Base-by-base conservation (phyloP, 768 basidiomycete genomes). In the Chiua virens region DNA sequence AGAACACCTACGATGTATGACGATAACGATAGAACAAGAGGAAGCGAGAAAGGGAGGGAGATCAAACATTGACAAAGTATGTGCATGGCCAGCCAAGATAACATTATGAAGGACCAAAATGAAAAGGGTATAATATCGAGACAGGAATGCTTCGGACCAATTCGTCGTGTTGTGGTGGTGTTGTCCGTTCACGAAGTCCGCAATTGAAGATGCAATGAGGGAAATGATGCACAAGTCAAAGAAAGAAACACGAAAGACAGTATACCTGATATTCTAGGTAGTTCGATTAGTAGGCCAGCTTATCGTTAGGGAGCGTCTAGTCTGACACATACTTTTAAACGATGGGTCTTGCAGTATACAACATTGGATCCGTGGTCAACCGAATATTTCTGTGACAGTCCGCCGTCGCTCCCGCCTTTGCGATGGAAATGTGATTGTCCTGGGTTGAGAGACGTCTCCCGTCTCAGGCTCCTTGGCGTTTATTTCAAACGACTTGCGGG, bases 331-430 rank as follows among this genome's bases (percentile, higher is more conserved):
- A 67, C 67, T 63, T n/a, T 53, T 22, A 53, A 46, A 32, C 34
- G 36, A 53, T 44, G 42, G 42, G 45, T 25, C 25, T 49, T 57
- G 59, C 49, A 45, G 59, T 27, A n/a, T n/a, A 56, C 49, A 54
- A 46, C 42, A 42, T 34, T 22, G 36, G 36, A 38, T 34, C 52
- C 41, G 4, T 10, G 27, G 20, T 68, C 50, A 68, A 42, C 62
- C 45, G 54, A 78, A 79, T 50, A 79, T 75, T 55, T 79, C 78
- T 18, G 76, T 78, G 39, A 79, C 72, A 32, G 78, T 80, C 32
- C 77, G 69, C 43, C 78, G 68, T n/a, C 79, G 69, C 50, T 79
- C 77, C 53, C 67, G 68, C 39, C 71, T 51, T 58, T 67, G 54
- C 45, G 67, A 52, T 55, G 67, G 56, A 47, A 69, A 46, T 50